Evolutionary conservation across 176 grass and related monocot genomes (phyloP), one percentile per base, ranked within the genome.

Genomic region (Bromus sterilis): DNA sequence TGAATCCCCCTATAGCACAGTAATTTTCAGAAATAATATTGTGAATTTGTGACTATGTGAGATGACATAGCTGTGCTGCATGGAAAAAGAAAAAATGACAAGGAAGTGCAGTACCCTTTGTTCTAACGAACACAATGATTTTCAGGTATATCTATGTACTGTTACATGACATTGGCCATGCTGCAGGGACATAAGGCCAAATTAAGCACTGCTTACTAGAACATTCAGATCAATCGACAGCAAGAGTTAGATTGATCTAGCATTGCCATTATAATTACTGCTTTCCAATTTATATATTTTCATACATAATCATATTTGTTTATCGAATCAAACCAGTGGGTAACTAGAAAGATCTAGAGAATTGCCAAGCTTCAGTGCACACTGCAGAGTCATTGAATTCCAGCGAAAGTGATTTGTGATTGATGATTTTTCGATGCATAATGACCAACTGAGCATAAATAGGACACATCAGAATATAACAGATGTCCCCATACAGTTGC

Each of bases 141-240:
- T 83, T 57, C 35, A 44, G 42, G 42, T 11, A 46, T 51, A 73
- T 73, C 15, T 55, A 75, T 80, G 6, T 65, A 18, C 21, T 35
- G 21, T 53, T 35, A 85, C 51, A 69, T 74, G 41, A 21, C 60
- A 77, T 63, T 63, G 36, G 25, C 30, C 74, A 67, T 49, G 13
- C 4, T 80, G 62, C 59, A 67, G 44, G 11, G 20, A 31, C 75
- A 33, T 11, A 20, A 56, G 12, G 15, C 3, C 15, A 84, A 60
- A 84, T 70, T 39, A 88, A 84, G n/a, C 46, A 59, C 43, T 25
- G 9, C 10, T n/a, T 84, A 63, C 63, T 33, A 34, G 66, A 24
- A 71, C 43, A 32, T 72, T 77, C 56, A 71, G 40, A 70, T 71
- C 11, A 61, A 78, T 25, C 16, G 23, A 77, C 58, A 42, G 6